phyloP scores from a whole-genome alignment of 2,329 filamentous ascomycete genomes.

The Botrytis paeoniae region DNA sequence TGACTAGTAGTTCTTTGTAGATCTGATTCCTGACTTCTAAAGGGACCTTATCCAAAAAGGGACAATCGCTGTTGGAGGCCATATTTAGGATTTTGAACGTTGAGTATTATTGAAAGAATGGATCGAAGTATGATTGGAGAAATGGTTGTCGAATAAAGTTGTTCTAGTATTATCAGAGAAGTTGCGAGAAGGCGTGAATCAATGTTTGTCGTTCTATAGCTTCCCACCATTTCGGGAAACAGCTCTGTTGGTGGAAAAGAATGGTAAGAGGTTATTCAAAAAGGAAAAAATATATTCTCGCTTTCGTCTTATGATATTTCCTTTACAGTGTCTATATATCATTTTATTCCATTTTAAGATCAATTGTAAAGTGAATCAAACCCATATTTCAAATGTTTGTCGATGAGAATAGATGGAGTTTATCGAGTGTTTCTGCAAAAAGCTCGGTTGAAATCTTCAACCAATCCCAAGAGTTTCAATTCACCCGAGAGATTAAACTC shows the following conservation, averaged over 20 bases:
- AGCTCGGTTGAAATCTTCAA: background rate
- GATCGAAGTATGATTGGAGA: background rate
- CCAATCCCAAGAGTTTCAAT: background rate
- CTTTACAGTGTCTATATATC: background rate
- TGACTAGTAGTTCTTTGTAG: conserved; percentile 30
- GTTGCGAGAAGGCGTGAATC: background rate
- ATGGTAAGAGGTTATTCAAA: background rate
- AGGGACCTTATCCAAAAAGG: conserved; percentile 10
- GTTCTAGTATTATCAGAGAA: background rate
- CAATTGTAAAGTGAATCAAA: background rate
- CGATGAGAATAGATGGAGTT: background rate
- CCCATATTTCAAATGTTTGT: background rate
- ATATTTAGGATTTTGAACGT: background rate
- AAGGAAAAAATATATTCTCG: background rate
- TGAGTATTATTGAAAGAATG: background rate
- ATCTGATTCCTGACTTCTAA: conserved; percentile 58
- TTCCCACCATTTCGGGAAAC: background rate
- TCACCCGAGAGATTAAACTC: background rate
- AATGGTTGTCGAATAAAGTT: background rate
- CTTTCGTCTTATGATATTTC: background rate
- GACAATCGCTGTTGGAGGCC: background rate
- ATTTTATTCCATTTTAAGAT: too few relatives aligned
- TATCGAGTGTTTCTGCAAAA: background rate
- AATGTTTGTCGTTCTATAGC: background rate
- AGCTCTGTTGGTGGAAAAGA: background rate